phyloP scores from a whole-genome alignment of 164 flowering plant genomes.

The Saururus chinensis region DNA sequence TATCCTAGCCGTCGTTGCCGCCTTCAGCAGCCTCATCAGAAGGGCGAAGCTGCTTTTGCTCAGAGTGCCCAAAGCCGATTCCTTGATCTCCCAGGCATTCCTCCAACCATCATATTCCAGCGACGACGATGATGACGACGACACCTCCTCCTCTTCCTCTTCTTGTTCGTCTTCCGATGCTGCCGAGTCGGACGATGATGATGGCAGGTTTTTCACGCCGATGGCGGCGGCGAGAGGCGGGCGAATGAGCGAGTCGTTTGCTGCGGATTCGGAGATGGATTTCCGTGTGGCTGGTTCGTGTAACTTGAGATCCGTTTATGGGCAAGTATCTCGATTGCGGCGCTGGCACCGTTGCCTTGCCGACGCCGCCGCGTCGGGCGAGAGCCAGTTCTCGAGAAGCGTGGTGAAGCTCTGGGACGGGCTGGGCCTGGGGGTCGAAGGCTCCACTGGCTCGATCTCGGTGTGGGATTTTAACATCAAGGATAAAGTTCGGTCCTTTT shows the following conservation, averaged over 20 bases:
- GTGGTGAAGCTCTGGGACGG: conserved; percentile 83
- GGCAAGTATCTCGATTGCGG: conserved; percentile 16
- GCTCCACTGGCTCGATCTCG: conserved; percentile 16
- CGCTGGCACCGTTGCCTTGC: conserved; percentile 7
- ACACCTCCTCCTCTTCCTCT: conserved; percentile 12
- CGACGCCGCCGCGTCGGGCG: conserved; percentile 14
- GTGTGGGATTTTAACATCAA: conserved; percentile 26
- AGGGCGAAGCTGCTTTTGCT: conserved; percentile 18
- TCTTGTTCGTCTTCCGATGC: conserved; percentile 16
- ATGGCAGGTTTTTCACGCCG: conserved; percentile 5
- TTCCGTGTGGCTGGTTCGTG: conserved; percentile 22
- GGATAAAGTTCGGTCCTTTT: conserved; percentile 11
- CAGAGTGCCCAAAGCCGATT: conserved; percentile 8
- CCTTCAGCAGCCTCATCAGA: conserved; percentile 24
- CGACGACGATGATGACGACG: conserved; percentile 26
- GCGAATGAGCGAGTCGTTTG: no score
- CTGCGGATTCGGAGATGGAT: conserved; percentile 5
- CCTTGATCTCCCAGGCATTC: conserved; percentile 7
- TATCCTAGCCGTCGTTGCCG: conserved; percentile 35
- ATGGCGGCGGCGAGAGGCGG: background rate
- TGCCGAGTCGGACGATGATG: conserved; percentile 6
- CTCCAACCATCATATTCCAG: background rate
- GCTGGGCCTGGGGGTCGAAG: conserved; percentile 28
- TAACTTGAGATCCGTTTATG: conserved; percentile 12
- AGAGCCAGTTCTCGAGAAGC: conserved; percentile 28